Percentiles rank a stretch among this genome's conserved stretches.
These are phyloP conservation scores for Echinosophora koreensis DNA, from an alignment of 306 rosid species.

Conservation along the genomic window DNA sequence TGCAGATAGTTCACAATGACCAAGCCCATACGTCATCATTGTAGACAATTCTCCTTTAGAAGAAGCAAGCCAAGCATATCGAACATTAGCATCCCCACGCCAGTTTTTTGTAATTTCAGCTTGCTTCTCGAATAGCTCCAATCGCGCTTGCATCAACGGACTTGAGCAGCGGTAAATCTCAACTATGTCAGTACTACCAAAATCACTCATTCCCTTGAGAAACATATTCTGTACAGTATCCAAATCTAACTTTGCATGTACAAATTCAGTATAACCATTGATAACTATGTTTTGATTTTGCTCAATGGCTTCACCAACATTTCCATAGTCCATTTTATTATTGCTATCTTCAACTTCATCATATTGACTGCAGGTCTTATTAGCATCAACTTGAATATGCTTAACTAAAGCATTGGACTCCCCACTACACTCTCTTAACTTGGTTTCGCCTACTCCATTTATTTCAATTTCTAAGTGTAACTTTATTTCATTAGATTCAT, in stretches of 20 bases:
- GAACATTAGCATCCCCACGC: constrained; percentile 77
- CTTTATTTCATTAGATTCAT: constrained; percentile 61
- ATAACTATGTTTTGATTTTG: constrained; percentile 50
- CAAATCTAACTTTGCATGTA: constrained; percentile 55
- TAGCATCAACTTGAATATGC: constrained; percentile 55
- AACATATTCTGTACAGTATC: constrained; percentile 70
- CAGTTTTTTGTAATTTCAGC: constrained; percentile 65
- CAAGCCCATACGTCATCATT: constrained; percentile 70
- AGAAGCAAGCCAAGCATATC: constrained; percentile 82
- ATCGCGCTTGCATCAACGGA: constrained; percentile 56
- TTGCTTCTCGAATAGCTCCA: constrained; percentile 83
- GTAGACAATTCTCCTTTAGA: constrained; percentile 67
- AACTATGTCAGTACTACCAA: constrained; percentile 54
- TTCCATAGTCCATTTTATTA: constrained; percentile 49
- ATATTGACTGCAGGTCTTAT: constrained; percentile 49
- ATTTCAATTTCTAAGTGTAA: constrained; percentile 86
- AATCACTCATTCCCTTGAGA: constrained; percentile 57
- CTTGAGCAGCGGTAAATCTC: constrained; percentile 61
- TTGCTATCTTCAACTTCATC: constrained; percentile 68
- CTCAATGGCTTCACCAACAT: constrained; percentile 56
- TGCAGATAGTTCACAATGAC: constrained; percentile 64
- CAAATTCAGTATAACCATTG: constrained; percentile 48
- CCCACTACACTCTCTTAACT: constrained; percentile 72
- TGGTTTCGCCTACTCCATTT: constrained; percentile 60
- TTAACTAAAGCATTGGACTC: constrained; percentile 74